A percentile compares a stretch with the other conserved stretches of the same genome.
These are phyloP conservation scores for Colletotrichum spaethianum DNA, from an alignment of 2,329 filamentous ascomycete species.

Conservation along the genomic window DNA sequence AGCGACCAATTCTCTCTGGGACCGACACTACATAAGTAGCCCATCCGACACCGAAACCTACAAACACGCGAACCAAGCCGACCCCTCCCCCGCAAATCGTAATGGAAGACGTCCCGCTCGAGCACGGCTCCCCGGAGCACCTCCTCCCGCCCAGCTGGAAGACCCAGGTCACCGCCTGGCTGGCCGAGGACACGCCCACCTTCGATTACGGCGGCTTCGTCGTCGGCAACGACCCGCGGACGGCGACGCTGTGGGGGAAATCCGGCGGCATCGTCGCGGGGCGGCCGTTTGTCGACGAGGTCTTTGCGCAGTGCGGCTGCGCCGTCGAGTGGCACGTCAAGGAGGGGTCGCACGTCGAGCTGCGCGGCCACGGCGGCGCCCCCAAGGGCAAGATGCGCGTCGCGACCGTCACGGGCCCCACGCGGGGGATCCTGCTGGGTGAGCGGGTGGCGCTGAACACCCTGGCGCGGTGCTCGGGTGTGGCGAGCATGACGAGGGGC, in stretches of 20 bases:
- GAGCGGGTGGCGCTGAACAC: slow-evolving; percentile 95
- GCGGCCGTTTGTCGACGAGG: slow-evolving; percentile 94
- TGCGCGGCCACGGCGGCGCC: slow-evolving; percentile 60
- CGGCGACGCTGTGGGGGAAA: slow-evolving; percentile 78
- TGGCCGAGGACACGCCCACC: slow-evolving; percentile 95
- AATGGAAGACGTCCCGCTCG: slow-evolving; percentile 41
- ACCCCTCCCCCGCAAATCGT: background rate
- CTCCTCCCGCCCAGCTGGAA: slow-evolving; percentile 91
- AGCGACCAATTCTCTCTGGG: background rate
- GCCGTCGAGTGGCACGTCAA: slow-evolving; percentile 88
- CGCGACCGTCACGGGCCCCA: slow-evolving; percentile 89
- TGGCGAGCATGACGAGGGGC: slow-evolving; percentile 78
- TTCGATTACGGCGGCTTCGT: slow-evolving; percentile 99
- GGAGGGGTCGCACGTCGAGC: slow-evolving; percentile 80
- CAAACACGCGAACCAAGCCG: slow-evolving; percentile 1
- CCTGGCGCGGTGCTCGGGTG: slow-evolving; percentile 89
- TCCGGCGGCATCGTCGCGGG: slow-evolving; percentile 88
- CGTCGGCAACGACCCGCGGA: slow-evolving; percentile 79
- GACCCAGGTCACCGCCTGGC: slow-evolving; percentile 84
- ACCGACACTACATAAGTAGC: background rate
- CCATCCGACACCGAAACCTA: background rate
- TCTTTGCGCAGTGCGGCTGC: slow-evolving; percentile 92
- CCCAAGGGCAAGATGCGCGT: slow-evolving; percentile 67
- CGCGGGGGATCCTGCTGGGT: slow-evolving; percentile 84
- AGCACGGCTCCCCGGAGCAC: slow-evolving; percentile 68